Conservation (phyloP, 129 eudicot genomes). For the Sambucus nigra region DNA sequence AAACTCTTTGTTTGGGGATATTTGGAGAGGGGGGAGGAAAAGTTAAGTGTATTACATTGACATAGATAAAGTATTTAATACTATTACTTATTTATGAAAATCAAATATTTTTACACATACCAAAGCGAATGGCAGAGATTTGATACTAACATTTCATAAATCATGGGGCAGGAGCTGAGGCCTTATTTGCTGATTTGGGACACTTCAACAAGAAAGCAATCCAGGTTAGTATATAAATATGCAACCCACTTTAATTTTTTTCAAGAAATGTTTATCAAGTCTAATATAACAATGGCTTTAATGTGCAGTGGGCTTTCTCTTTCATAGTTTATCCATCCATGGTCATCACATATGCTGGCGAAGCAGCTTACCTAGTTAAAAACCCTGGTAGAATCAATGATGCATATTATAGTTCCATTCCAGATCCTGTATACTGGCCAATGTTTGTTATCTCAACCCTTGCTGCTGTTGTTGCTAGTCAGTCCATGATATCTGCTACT, state of each 20-base stretch:
- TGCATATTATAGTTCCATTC: slow-evolving; percentile 30
- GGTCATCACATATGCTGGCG: slow-evolving; percentile 19
- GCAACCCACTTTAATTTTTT: not conserved
- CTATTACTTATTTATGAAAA: too few relatives aligned
- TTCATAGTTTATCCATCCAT: slow-evolving; percentile 28
- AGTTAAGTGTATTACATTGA: too few relatives aligned
- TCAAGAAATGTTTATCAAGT: not conserved
- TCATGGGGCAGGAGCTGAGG: slow-evolving; percentile 32
- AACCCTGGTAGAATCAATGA: slow-evolving; percentile 20
- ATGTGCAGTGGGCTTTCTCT: slow-evolving; percentile 25
- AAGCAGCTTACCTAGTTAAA: slow-evolving; percentile 25
- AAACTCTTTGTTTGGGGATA: too few relatives aligned
- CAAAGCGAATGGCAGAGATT: too few relatives aligned
- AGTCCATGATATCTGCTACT: slow-evolving; percentile 39
- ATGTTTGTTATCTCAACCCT: slow-evolving; percentile 47
- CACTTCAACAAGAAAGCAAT: slow-evolving; percentile 36
- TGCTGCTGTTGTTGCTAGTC: slow-evolving; percentile 52
- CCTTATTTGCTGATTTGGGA: slow-evolving; percentile 48
- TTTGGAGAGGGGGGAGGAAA: too few relatives aligned
- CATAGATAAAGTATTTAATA: too few relatives aligned
- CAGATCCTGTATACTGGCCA: slow-evolving; percentile 36
- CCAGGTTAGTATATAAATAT: slow-evolving; percentile 7
- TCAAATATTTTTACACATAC: too few relatives aligned
- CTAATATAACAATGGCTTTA: too few relatives aligned
- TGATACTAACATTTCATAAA: too few relatives aligned